phyloP scores from a whole-genome alignment of 345 rosid genomes.

The Sisymbrium irio region DNA sequence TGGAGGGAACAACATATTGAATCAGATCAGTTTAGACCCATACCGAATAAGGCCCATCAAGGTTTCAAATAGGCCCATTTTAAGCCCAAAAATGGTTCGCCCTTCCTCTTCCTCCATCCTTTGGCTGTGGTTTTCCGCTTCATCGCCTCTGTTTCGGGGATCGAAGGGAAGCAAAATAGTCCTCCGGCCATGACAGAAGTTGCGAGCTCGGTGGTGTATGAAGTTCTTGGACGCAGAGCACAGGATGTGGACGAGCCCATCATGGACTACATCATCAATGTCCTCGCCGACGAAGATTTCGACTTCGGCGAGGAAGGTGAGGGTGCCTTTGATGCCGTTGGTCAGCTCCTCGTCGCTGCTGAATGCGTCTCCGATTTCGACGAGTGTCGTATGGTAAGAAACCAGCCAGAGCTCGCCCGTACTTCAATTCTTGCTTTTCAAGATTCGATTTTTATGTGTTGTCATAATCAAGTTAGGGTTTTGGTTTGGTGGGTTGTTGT shows the following conservation, averaged over 20 bases:
- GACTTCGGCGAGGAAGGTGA: conserved; percentile 93
- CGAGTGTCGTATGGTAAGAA: conserved; percentile 68
- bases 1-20: too few relatives aligned
- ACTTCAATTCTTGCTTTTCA: not conserved
- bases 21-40: too few relatives aligned
- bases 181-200: conserved; percentile 67
- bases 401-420: not conserved
- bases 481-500: not conserved
- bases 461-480: too few relatives aligned
- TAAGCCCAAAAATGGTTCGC: not conserved
- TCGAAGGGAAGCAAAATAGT: too few relatives aligned
- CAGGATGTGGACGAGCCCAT: conserved; percentile 91
- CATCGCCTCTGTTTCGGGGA: not conserved
- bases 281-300: conserved; percentile 97
- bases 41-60: too few relatives aligned
- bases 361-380: conserved; percentile 79
- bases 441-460: not conserved
- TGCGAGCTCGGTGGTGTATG: conserved; percentile 86
- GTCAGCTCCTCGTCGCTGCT: conserved; percentile 87
- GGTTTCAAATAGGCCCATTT: not conserved
- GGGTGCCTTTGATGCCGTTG: conserved; percentile 86
- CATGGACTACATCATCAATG: conserved; percentile 89
- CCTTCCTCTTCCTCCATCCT: not conserved
- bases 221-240: conserved; percentile 70
- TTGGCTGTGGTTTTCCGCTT: not conserved